Evolutionary conservation across 148 eudicot genomes (phyloP).

Genomic region (Rhododendron ovatum): DNA sequence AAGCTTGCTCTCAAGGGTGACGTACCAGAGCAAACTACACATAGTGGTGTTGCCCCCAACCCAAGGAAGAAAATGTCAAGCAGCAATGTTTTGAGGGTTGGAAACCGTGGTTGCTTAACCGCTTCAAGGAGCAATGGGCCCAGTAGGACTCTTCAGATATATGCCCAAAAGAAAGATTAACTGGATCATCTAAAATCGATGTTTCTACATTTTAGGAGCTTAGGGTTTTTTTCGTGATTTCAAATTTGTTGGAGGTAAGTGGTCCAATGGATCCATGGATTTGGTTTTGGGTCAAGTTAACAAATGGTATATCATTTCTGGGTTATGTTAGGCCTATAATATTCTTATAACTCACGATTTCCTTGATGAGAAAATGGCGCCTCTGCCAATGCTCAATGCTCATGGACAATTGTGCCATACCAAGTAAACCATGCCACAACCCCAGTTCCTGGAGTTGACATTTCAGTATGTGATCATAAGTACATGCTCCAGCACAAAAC

Average conservation of each 20-base stretch:
- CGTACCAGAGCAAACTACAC: neutral
- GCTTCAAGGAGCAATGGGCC: neutral
- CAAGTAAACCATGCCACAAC: neutral
- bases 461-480: neutral
- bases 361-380: neutral
- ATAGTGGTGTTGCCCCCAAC: neutral
- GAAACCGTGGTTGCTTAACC: neutral
- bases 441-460: neutral
- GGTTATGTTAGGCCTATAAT: neutral
- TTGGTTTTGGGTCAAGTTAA: neutral
- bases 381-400: neutral
- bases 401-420: neutral
- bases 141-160: neutral
- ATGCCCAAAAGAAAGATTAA: neutral
- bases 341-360: neutral
- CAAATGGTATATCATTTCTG: neutral
- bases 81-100: neutral
- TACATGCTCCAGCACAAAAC: slow-evolving; percentile 7
- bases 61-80: neutral
- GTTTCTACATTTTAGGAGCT: neutral
- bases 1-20: neutral
- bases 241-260: neutral
- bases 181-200: neutral
- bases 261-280: neutral
- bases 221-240: neutral